Conservation (phyloP, 164 flowering plant species). For the Umbilicus rupestris region DNA sequence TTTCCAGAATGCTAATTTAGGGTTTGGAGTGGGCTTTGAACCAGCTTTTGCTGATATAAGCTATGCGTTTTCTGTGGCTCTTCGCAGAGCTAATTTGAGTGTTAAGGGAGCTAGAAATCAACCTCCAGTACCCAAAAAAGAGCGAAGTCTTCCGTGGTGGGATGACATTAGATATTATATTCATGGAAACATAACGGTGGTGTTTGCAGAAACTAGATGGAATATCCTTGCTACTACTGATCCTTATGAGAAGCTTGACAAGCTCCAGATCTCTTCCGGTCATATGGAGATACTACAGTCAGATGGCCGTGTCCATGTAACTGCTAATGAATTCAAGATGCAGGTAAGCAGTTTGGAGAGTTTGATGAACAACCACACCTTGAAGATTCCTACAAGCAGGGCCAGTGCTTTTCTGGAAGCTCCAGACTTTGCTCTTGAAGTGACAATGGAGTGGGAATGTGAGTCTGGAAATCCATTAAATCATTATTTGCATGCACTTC, state of each 20-base stretch:
- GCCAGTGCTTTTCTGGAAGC: conserved; percentile 61
- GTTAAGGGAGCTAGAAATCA: conserved; percentile 30
- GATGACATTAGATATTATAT: conserved; percentile 89
- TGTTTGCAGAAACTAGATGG: conserved; percentile 57
- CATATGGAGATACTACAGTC: conserved; percentile 77
- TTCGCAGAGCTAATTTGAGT: conserved; percentile 89
- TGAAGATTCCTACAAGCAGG: conserved; percentile 43
- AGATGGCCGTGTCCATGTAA: conserved; percentile 72
- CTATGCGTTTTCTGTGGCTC: conserved; percentile 96
- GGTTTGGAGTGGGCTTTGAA: conserved; percentile 93
- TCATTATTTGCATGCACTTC: conserved; percentile 84
- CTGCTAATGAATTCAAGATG: conserved; percentile 64
- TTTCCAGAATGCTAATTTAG: conserved; percentile 67
- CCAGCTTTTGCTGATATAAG: conserved; percentile 88
- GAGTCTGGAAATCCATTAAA: conserved; percentile 87
- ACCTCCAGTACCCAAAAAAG: conserved; percentile 70
- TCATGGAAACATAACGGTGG: conserved; percentile 65
- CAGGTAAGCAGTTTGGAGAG: conserved; percentile 81
- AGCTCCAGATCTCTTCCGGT: conserved; percentile 59
- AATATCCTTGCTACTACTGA: conserved; percentile 76
- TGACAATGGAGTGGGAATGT: conserved; percentile 93
- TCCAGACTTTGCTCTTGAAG: conserved; percentile 71
- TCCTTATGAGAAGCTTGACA: conserved; percentile 86
- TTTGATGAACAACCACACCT: conserved; percentile 42
- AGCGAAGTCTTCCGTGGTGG: conserved; percentile 98